Percentiles rank a stretch among this genome's conserved stretches.
Conservation (phyloP, 257 asterid species). For the Nicotiana tabacum region DNA sequence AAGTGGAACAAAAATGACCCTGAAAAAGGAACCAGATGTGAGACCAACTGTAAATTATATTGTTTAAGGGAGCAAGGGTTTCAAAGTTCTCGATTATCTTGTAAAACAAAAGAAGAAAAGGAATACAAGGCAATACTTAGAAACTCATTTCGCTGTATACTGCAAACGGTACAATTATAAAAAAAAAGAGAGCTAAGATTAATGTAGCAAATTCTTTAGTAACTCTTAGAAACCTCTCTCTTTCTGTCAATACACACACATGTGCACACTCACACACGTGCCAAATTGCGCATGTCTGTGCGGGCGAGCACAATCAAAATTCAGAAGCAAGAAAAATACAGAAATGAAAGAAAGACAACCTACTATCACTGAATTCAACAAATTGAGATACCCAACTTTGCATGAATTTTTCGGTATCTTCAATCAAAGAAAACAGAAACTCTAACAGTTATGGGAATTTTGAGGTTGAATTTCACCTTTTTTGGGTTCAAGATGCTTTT, state of each 20-base stretch:
- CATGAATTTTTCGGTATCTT: not conserved
- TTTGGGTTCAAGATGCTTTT: not conserved
- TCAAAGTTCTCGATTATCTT: not conserved
- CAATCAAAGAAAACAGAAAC: not conserved
- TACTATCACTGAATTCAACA: not conserved
- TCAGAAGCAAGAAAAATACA: too few species aligned
- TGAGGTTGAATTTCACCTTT: not conserved
- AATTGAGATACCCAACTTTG: not conserved
- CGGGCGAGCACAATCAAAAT: too few species aligned
- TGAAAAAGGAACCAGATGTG: constrained; percentile 23
- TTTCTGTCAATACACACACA: not conserved
- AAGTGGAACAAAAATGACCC: constrained; percentile 76
- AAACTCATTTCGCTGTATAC: not conserved
- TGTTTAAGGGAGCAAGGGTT: not conserved
- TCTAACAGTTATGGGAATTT: not conserved
- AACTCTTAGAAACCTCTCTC: not conserved
- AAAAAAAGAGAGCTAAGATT: not conserved
- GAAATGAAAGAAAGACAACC: not conserved
- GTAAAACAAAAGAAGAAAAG: not conserved
- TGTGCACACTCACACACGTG: not conserved
- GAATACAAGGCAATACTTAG: not conserved
- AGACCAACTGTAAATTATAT: not conserved
- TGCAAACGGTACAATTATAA: not conserved
- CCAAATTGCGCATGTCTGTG: too few species aligned
- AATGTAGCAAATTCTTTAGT: not conserved